These are phyloP conservation scores for Grifola frondosa DNA, from an alignment of 1,284 basidiomycete genomes.

Conservation along the genomic window DNA sequence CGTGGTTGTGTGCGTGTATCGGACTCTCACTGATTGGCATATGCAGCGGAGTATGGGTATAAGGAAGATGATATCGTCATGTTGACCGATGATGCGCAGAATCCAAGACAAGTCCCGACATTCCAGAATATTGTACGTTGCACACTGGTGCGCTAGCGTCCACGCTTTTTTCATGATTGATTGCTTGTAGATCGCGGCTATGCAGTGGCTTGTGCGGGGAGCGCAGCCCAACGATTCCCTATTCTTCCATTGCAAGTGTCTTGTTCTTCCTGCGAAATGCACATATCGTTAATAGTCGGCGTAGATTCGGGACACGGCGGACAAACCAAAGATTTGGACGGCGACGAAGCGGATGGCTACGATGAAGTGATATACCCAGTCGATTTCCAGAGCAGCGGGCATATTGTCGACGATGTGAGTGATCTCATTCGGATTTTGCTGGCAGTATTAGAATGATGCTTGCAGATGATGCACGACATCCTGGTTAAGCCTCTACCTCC, in stretches of 20 bases:
- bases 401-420: conserved; percentile 84
- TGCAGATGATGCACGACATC: conserved; percentile 66
- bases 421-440: neutral
- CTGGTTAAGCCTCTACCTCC: conserved; percentile 76
- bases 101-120: conserved; percentile 71
- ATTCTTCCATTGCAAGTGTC: conserved; percentile 83
- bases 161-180: neutral
- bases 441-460: neutral
- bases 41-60: conserved; percentile 68
- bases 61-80: conserved; percentile 82
- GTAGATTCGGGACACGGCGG: conserved; percentile 81
- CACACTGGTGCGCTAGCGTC: neutral
- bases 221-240: conserved; percentile 83
- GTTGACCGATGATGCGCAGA: conserved; percentile 73
- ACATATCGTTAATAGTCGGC: neutral
- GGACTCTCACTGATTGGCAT: neutral
- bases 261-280: neutral
- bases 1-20: neutral
- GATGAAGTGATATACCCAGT: conserved; percentile 87
- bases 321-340: conserved; percentile 73
- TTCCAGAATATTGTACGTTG: conserved; percentile 73
- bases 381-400: conserved; percentile 69
- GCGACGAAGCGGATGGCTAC: conserved; percentile 65
- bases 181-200: conserved; percentile 62
- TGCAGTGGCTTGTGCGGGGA: conserved; percentile 86